Percentiles rank a stretch among this genome's conserved stretches.
These are phyloP conservation scores for Paxillus ammoniavirescens DNA, from an alignment of 768 basidiomycete species.

Conservation along the genomic window DNA sequence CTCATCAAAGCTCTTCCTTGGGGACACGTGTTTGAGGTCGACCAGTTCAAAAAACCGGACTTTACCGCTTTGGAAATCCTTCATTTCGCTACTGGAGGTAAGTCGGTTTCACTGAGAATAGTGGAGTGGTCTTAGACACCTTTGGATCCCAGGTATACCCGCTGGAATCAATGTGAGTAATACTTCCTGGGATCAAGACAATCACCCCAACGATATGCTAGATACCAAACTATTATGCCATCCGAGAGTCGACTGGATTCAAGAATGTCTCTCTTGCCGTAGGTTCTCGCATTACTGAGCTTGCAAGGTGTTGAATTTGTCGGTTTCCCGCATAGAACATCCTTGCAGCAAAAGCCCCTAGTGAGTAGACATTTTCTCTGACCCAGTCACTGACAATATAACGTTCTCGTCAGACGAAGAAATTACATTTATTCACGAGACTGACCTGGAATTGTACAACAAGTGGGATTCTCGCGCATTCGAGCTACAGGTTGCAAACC, in stretches of 20 bases:
- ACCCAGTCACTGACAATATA: neutral
- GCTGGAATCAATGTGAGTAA: slow-evolving; percentile 74
- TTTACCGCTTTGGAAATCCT: slow-evolving; percentile 85
- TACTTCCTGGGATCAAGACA: neutral
- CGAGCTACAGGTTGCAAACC: slow-evolving; percentile 88
- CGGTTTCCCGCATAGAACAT: slow-evolving; percentile 55
- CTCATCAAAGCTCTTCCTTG: slow-evolving; percentile 82
- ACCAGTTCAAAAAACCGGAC: slow-evolving; percentile 81
- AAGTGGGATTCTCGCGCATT: slow-evolving; percentile 78
- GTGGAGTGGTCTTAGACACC: neutral
- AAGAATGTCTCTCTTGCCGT: slow-evolving; percentile 87
- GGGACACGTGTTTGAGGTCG: slow-evolving; percentile 68
- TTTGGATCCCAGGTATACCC: slow-evolving; percentile 59
- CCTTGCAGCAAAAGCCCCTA: slow-evolving; percentile 82
- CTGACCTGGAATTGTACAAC: slow-evolving; percentile 72
- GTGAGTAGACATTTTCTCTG: slow-evolving; percentile 36
- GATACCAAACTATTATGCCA: slow-evolving; percentile 86
- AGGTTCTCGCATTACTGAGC: slow-evolving; percentile 23
- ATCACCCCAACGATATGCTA: slow-evolving; percentile 23
- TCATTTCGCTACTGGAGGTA: slow-evolving; percentile 81
- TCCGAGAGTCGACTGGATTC: slow-evolving; percentile 79
- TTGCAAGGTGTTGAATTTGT: neutral
- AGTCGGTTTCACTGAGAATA: slow-evolving; percentile 6
- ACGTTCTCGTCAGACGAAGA: slow-evolving; percentile 53
- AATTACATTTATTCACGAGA: slow-evolving; percentile 78